Percentiles rank a stretch among this genome's conserved stretches.
Evolutionary conservation across 768 basidiomycete species (phyloP).

Genomic region (Collybia mongolica): DNA sequence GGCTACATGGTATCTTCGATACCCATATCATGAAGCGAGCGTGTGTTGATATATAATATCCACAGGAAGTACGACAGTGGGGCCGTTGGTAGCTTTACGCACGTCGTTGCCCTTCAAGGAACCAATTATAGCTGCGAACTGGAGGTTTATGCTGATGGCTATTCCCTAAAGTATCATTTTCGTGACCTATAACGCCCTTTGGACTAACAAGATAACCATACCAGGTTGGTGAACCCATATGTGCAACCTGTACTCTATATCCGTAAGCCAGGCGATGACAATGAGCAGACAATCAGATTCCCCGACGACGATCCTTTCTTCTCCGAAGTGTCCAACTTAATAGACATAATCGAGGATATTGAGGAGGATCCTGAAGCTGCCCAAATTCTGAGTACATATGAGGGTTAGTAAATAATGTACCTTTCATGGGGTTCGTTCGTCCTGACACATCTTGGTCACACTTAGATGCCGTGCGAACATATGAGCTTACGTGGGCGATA

Average conservation of each 20-base stretch:
- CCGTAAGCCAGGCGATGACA: conserved; percentile 80
- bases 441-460: no score
- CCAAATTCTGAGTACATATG: conserved; percentile 80
- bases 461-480: conserved; percentile 81
- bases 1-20: conserved; percentile 71
- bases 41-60: background rate
- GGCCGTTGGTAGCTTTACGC: conserved; percentile 90
- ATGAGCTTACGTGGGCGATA: conserved; percentile 94
- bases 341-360: conserved; percentile 87
- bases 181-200: background rate
- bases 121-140: conserved; percentile 93
- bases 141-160: conserved; percentile 93
- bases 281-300: conserved; percentile 69
- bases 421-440: no score
- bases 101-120: conserved; percentile 90
- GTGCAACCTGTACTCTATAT: conserved; percentile 86
- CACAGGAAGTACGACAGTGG: conserved; percentile 92
- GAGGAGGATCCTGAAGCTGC: conserved; percentile 82
- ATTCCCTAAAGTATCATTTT: conserved; percentile 67
- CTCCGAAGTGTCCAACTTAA: conserved; percentile 87
- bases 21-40: background rate
- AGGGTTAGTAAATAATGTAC: conserved; percentile 47
- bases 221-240: conserved; percentile 88
- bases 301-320: conserved; percentile 91
- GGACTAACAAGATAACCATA: conserved; percentile 3